Conservation (phyloP, 2,329 filamentous ascomycete genomes). For the Aspergillus fumigatiaffinis region DNA sequence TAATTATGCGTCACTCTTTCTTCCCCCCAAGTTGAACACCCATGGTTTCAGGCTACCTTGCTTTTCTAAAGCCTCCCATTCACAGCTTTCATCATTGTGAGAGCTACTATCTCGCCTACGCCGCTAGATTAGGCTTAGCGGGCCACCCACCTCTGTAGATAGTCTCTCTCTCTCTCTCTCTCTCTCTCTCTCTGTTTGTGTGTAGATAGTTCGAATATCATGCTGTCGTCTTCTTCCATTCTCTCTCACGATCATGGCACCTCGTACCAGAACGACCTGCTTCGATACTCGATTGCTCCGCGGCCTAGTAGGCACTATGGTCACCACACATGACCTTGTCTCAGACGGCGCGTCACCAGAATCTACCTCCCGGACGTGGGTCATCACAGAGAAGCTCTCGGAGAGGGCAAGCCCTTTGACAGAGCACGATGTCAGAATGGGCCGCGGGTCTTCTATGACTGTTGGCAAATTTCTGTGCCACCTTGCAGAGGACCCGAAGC, state of each 20-base stretch:
- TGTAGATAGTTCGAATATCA: no score
- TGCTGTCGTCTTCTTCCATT: no score
- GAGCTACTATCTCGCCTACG: no score
- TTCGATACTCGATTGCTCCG: conserved; percentile 13
- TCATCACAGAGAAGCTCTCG: conserved; percentile 10
- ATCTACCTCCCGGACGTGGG: conserved; percentile 6
- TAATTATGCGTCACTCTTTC: no score
- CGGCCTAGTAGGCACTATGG: conserved; percentile 12
- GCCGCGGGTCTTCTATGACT: conserved; percentile 5
- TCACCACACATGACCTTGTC: conserved; percentile 9
- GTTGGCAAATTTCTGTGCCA: conserved; percentile 15
- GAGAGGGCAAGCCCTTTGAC: conserved; percentile 7
- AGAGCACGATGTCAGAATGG: conserved; percentile 7
- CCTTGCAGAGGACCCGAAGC: conserved; percentile 3
- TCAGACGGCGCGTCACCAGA: conserved; percentile 3
- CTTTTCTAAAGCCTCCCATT: no score
- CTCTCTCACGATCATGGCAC: not conserved
- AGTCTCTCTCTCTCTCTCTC: no score
- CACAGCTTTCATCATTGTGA: no score
- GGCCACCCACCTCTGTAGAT: no score
- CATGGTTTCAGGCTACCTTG: no score
- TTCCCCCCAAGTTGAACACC: no score
- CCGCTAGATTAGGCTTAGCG: no score
- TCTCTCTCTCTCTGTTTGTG: no score
- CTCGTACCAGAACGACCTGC: conserved; percentile 3